Evolutionary conservation across 495 filamentous ascomycete genomes (phyloP).

Genomic region (Aeminium ludgeri): DNA sequence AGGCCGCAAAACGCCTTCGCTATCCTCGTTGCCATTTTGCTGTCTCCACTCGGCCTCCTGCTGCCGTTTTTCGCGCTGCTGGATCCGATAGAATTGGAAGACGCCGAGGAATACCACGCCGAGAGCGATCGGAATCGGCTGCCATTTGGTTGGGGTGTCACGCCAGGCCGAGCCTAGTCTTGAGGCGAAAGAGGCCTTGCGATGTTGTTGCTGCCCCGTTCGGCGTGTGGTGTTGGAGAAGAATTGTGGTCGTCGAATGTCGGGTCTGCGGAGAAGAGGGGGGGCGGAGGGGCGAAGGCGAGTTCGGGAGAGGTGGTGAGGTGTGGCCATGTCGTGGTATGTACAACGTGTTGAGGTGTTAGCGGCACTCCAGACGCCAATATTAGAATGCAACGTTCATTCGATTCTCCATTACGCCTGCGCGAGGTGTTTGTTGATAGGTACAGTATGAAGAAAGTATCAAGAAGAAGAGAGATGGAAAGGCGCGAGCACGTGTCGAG

Average conservation of each 20-base stretch:
- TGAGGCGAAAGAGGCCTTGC: conserved; percentile 45
- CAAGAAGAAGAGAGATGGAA: too few relatives aligned
- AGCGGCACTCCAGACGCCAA: too few relatives aligned
- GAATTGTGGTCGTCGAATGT: background rate
- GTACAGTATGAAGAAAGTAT: too few relatives aligned
- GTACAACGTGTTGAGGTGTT: background rate
- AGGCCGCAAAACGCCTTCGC: conserved; percentile 29
- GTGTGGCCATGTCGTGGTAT: background rate
- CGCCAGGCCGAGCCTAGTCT: conserved; percentile 44
- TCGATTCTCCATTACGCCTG: too few relatives aligned
- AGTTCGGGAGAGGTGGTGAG: background rate
- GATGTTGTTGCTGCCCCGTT: conserved; percentile 14
- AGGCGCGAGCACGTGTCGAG: too few relatives aligned
- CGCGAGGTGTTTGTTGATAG: too few relatives aligned
- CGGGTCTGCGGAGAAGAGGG: background rate
- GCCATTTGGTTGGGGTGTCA: conserved; percentile 76
- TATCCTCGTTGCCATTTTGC: conserved; percentile 32
- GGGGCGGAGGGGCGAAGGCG: background rate
- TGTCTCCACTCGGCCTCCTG: conserved; percentile 31
- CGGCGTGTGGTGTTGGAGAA: background rate
- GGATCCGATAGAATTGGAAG: conserved; percentile 54
- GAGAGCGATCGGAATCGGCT: conserved; percentile 82
- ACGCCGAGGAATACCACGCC: conserved; percentile 77
- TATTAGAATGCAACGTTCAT: too few relatives aligned
- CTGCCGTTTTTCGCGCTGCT: conserved; percentile 40